A percentile compares a stretch with the other conserved stretches of the same genome.
These are phyloP conservation scores for Botryotinia convoluta DNA, from an alignment of 2,329 filamentous ascomycete genomes.

Conservation along the genomic window DNA sequence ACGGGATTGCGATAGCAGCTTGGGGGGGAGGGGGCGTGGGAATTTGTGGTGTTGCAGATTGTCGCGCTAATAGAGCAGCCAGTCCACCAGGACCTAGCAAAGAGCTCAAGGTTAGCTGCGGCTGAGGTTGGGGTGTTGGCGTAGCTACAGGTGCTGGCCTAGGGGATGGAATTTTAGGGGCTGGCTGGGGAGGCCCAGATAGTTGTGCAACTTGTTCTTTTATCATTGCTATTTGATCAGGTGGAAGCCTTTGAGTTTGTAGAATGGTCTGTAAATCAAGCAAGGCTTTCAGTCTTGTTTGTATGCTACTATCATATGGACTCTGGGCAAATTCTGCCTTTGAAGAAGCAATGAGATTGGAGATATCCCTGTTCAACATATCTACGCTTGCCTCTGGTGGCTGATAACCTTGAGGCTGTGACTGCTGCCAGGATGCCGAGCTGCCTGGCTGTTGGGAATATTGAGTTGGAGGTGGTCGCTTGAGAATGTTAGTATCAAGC, in stretches of 20 bases:
- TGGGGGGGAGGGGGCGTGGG: constrained; percentile 45
- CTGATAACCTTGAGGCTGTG: constrained; percentile 34
- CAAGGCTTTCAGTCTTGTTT: constrained; percentile 78
- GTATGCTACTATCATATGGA: constrained; percentile 71
- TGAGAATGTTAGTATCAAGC: constrained; percentile 22
- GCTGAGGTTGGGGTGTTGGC: constrained; percentile 29
- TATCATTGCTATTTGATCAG: constrained; percentile 79
- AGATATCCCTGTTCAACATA: constrained; percentile 78
- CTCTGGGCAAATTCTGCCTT: constrained; percentile 73
- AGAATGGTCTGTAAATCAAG: constrained; percentile 80
- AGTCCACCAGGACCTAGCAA: constrained; percentile 47
- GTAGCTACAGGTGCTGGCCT: constrained; percentile 36
- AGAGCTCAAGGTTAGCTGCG: constrained; percentile 50
- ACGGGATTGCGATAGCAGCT: constrained; percentile 45
- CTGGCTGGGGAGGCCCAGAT: constrained; percentile 38
- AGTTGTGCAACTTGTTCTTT: constrained; percentile 81
- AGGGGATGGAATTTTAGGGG: constrained; percentile 39
- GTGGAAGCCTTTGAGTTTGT: constrained; percentile 72
- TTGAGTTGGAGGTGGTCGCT: constrained; percentile 25
- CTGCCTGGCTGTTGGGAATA: constrained; percentile 33
- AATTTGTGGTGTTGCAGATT: constrained; percentile 50
- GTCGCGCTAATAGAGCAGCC: constrained; percentile 55
- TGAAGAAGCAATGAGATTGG: constrained; percentile 70
- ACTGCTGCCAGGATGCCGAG: constrained; percentile 37
- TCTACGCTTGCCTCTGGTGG: constrained; percentile 60